Evolutionary conservation across 495 filamentous ascomycete species (phyloP).

Genomic region (Daldinia loculata): DNA sequence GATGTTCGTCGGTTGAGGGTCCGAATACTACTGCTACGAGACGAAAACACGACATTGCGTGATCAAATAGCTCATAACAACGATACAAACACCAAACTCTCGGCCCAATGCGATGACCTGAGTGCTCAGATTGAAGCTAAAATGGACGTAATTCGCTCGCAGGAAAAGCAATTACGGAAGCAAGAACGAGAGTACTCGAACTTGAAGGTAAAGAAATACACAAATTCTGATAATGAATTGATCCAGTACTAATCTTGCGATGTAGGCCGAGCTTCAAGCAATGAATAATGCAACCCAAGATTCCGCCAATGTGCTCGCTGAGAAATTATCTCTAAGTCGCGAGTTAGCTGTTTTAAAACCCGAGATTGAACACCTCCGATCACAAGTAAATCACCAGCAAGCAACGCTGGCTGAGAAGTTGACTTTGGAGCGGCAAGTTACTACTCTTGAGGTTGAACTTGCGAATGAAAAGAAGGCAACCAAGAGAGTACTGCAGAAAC

Average conservation of each 20-base stretch:
- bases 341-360: slow-evolving; percentile 75
- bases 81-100: slow-evolving; percentile 66
- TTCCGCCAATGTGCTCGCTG: slow-evolving; percentile 73
- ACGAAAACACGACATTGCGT: slow-evolving; percentile 65
- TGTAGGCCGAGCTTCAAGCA: slow-evolving; percentile 72
- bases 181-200: slow-evolving; percentile 71
- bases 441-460: slow-evolving; percentile 77
- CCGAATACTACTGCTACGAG: slow-evolving; percentile 70
- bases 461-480: slow-evolving; percentile 77
- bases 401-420: slow-evolving; percentile 76
- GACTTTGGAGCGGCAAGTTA: slow-evolving; percentile 76
- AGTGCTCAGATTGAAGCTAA: slow-evolving; percentile 65
- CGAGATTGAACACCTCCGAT: slow-evolving; percentile 79
- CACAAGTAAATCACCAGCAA: slow-evolving; percentile 72
- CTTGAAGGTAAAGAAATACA: slow-evolving; percentile 65
- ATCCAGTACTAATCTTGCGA: slow-evolving; percentile 25
- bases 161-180: slow-evolving; percentile 64
- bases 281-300: slow-evolving; percentile 69
- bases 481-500: slow-evolving; percentile 66
- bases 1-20: slow-evolving; percentile 69
- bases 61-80: slow-evolving; percentile 57
- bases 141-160: slow-evolving; percentile 61
- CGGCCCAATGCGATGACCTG: slow-evolving; percentile 63
- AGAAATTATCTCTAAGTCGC: slow-evolving; percentile 77
- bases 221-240: neutral